Conservation (phyloP, 768 basidiomycete species). For the Amanita inopinata region DNA sequence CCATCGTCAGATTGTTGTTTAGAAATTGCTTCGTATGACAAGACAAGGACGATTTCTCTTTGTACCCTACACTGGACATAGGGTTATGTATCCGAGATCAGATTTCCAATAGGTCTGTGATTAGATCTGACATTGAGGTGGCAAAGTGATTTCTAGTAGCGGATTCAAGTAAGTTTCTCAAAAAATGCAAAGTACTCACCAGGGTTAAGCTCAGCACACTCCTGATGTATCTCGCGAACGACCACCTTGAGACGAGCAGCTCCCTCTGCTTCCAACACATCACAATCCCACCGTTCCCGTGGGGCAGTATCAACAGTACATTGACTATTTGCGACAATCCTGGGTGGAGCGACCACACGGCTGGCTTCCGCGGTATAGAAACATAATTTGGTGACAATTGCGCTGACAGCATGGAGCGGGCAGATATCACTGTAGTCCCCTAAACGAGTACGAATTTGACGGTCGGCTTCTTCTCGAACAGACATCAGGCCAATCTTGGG, state of each 20-base stretch:
- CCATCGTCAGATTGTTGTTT: too few relatives aligned
- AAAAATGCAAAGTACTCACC: too few relatives aligned
- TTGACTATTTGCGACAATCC: slow-evolving; percentile 9
- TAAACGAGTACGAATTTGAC: slow-evolving; percentile 17
- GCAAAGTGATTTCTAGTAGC: too few relatives aligned
- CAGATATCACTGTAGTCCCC: slow-evolving; percentile 18
- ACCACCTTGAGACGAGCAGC: slow-evolving; percentile 19
- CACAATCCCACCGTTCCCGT: slow-evolving; percentile 24
- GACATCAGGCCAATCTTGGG: slow-evolving; percentile 15
- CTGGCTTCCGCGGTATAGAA: slow-evolving; percentile 18
- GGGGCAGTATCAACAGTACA: slow-evolving; percentile 19
- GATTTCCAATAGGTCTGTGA: too few relatives aligned
- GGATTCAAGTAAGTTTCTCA: too few relatives aligned
- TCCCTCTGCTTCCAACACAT: slow-evolving; percentile 24
- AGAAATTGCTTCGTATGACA: too few relatives aligned
- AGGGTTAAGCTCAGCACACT: background rate
- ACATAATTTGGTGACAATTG: slow-evolving; percentile 22
- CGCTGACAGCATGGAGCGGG: slow-evolving; percentile 22
- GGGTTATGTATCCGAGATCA: too few relatives aligned
- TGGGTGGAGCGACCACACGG: slow-evolving; percentile 11
- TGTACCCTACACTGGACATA: too few relatives aligned
- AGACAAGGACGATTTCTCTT: too few relatives aligned
- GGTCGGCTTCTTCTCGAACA: slow-evolving; percentile 19
- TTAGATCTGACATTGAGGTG: too few relatives aligned
- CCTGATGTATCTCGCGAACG: slow-evolving; percentile 17